Conservation (phyloP, 2,329 filamentous ascomycete genomes). For the Orbilia quercus region DNA sequence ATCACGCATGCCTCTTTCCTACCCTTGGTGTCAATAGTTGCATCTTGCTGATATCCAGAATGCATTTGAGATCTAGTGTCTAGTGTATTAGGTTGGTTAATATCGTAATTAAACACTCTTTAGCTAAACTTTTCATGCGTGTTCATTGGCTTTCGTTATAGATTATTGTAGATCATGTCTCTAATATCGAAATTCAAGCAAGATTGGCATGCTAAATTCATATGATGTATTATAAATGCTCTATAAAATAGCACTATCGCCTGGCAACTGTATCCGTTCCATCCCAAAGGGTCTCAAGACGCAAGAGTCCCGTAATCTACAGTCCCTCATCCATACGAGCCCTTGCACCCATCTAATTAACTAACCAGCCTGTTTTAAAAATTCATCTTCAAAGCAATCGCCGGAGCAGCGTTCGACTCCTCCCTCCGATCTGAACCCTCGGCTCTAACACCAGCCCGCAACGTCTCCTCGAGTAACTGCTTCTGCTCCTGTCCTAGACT, state of each 20-base stretch:
- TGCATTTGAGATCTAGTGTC: constrained; percentile 26
- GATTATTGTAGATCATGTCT: no score
- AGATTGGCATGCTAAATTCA: no score
- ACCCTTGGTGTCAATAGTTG: constrained; percentile 18
- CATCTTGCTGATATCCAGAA: constrained; percentile 27
- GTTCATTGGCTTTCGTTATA: no score
- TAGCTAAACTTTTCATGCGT: no score
- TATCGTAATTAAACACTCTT: constrained; percentile 22
- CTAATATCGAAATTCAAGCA: no score
- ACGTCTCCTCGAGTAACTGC: constrained; percentile 81
- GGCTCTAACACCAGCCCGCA: constrained; percentile 68
- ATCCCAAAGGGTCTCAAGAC: no score
- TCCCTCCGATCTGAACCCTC: constrained; percentile 67
- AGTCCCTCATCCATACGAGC: no score
- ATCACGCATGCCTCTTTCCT: constrained; percentile 3
- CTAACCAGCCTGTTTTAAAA: no score
- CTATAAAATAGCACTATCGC: no score
- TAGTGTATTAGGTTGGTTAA: constrained; percentile 25
- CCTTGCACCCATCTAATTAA: no score
- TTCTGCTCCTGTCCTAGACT: constrained; percentile 77
- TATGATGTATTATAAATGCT: no score
- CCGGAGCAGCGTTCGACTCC: constrained; percentile 70
- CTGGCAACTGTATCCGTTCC: no score
- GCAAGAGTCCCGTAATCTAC: not conserved
- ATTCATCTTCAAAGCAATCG: constrained; percentile 88